phyloP scores from a whole-genome alignment of 1,284 basidiomycete genomes.

The Sanghuangporus baumii region DNA sequence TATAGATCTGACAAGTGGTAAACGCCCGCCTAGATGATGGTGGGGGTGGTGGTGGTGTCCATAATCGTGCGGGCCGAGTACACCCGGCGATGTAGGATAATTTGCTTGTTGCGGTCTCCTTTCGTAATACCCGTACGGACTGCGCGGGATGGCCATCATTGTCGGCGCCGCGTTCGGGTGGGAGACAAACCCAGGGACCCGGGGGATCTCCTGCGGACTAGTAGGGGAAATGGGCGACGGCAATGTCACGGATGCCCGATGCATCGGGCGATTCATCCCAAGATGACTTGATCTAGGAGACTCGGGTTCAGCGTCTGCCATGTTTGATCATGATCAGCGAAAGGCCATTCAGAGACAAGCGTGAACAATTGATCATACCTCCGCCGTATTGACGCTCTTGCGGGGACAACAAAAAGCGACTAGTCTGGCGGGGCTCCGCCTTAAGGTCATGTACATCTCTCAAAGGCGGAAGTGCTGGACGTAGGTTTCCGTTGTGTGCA shows the following conservation, averaged over 20 bases:
- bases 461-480: background rate
- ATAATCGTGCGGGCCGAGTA: slow-evolving; percentile 7
- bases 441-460: background rate
- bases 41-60: background rate
- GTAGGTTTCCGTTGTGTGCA: background rate
- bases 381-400: background rate
- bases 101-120: background rate
- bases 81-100: background rate
- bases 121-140: slow-evolving; percentile 1
- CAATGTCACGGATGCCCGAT: background rate
- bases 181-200: background rate
- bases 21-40: background rate
- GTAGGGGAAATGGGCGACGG: background rate
- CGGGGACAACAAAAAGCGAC: background rate
- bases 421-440: background rate
- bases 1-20: background rate
- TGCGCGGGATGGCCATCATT: slow-evolving; percentile 9
- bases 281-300: background rate
- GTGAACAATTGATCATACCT: background rate
- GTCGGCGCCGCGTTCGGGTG: background rate
- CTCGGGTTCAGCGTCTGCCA: background rate
- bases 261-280: background rate
- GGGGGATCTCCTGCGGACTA: background rate
- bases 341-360: background rate
- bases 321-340: background rate